Evolutionary conservation across 2,329 filamentous ascomycete species (phyloP).

Genomic region (Neoscytalidium dimidiatum): DNA sequence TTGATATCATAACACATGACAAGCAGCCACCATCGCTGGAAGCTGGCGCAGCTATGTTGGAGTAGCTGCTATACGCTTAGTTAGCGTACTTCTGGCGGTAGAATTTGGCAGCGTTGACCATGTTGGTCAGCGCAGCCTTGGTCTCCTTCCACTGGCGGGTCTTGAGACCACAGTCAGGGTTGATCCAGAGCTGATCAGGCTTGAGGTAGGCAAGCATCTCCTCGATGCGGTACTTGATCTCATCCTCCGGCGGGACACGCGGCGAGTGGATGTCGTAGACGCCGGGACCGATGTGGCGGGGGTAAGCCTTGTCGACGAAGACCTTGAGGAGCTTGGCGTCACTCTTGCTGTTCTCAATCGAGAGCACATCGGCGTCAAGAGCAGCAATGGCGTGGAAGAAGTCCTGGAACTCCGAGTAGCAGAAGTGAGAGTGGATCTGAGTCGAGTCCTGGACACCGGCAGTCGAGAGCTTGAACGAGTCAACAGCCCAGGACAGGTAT

Average conservation of each 20-base stretch:
- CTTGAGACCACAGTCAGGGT: constrained; percentile 99
- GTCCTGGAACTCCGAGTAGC: constrained; percentile 99
- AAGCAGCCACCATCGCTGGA: not conserved
- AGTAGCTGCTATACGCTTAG: constrained; percentile 33
- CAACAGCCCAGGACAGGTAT: constrained; percentile 96
- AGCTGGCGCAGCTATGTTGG: constrained; percentile 19
- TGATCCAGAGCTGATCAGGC: constrained; percentile 99
- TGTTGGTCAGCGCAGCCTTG: constrained; percentile 92
- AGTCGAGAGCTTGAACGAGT: constrained; percentile 95
- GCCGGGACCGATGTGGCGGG: constrained; percentile 96
- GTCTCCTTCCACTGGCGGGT: constrained; percentile 98
- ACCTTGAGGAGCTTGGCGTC: constrained; percentile 99
- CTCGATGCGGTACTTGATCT: constrained; percentile 96
- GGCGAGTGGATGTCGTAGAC: constrained; percentile 99
- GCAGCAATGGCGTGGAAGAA: constrained; percentile 99
- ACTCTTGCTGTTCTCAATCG: constrained; percentile 99
- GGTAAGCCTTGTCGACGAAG: constrained; percentile 96
- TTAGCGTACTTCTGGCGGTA: constrained; percentile 88
- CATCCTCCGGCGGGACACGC: constrained; percentile 93
- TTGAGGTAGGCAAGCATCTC: constrained; percentile 98
- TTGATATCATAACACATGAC: constrained; percentile 22
- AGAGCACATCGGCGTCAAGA: constrained; percentile 95
- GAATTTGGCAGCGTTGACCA: constrained; percentile 97
- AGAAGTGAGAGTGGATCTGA: constrained; percentile 99
- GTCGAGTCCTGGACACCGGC: constrained; percentile 92